Base-by-base conservation (phyloP, 2,329 filamentous ascomycete genomes). In the Venturia nashicola region DNA sequence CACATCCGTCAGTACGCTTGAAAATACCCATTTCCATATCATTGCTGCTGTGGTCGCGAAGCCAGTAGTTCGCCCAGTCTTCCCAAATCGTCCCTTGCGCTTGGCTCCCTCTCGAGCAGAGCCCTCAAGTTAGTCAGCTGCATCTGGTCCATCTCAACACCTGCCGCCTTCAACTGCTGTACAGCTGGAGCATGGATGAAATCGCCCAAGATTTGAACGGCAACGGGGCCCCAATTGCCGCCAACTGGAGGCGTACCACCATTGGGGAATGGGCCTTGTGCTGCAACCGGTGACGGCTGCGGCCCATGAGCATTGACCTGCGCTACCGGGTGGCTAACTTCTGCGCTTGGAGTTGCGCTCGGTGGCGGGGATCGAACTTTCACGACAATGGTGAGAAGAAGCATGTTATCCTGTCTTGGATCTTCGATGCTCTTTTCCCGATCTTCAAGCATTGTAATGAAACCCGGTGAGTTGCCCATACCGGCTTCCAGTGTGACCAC, bases 331-430 rank as follows among this genome's bases (percentile, higher is more conserved):
- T 57, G 27, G 51, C 27, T 36, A 23, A 42, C 36, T 1, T 40
- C 39, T 27, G 34, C 12, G n/a, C 16, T 46, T 12, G 63, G 20
- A 27, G 61, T 40, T 16, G 59, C 59, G 36, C 36, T 60, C 23
- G 40, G 55, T 44, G 42, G 59, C 27, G 63, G 71, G 16, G 70
- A 75, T 65, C 65, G 72, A 69, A 65, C 59, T n/a, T 59, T 62
- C 62, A 95, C 90, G 3, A 97, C 90, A 67, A 97, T 88, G 0
- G 93, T 89, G 27, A 92, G 84, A 9, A 97, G 79, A 43, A 99
- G 78, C 76, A 94, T 85, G 1, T 90, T 86, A 68, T 95, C 88
- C 0, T 85, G 80, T 18, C 89, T 82, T 2, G 83, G 83, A 65
- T 84, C 82, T 55, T 92, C 89, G 40, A 97, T 83, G 39, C 84